Evolutionary conservation across 1,284 basidiomycete species (phyloP), one percentile per base, ranked within the genome.

Genomic region (Irpex lacteus): DNA sequence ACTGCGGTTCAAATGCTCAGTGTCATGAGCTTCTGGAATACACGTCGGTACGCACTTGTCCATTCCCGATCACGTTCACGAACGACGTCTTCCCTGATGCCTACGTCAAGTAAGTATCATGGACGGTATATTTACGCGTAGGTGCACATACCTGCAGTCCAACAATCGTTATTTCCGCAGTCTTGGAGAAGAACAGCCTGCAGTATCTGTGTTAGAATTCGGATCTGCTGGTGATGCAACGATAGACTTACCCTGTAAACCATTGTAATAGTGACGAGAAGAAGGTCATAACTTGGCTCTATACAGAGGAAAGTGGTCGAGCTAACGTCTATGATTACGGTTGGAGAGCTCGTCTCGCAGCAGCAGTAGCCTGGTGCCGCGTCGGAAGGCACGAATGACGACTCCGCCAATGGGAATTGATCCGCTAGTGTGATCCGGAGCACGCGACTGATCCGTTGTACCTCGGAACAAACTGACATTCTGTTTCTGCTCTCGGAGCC

Each of bases 61-160:
- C 94, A 6, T 88, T 91, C 1, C 90, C 91, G 26, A 98, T 87
- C 5, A 97, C 90, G 74, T 96, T 95, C 60, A 96, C 94, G 62
- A 98, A 94, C 26, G 94, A 95, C 0, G 95, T 97, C 81, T 98
- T 97, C 59, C 95, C 95, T 2, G 95, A 96, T 4, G 94, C 93
- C 91, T 96, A 44, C 8, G 58, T 66, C 3, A 63, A n/a, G 60
- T 11, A 13, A 36, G 32, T 50, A n/a, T 15, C 44, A 52, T 6
- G n/a, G 13, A 32, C 18, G 50, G 7, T 21, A 36, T 37, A 18
- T 53, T 34, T 19, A 63, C 15, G 37, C 47, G 15, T 55, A 40
- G 15, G 13, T 5, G 60, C 34, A 69, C 76, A 59, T 63, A 92
- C 94, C 82, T 98, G 96, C 36, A 98, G 80, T 44, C 97, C 97